phyloP scores from a whole-genome alignment of 2,329 filamentous ascomycete genomes.

The Aspergillaceae sp. region DNA sequence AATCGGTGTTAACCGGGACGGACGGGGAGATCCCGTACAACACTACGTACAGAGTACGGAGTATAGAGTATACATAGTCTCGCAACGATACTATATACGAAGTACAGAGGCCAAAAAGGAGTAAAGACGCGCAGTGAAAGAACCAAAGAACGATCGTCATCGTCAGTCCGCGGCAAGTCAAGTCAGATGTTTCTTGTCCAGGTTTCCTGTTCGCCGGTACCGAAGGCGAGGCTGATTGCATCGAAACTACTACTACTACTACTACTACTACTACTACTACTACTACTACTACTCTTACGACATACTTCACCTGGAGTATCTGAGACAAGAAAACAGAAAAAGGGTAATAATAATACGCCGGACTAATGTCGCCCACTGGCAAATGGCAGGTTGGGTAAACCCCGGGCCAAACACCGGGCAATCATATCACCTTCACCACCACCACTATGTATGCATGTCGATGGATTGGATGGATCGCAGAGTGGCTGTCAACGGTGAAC shows the following conservation, averaged over 20 bases:
- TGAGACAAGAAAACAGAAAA: too few species aligned
- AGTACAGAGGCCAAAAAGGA: not conserved
- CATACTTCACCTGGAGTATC: too few species aligned
- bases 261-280: too few species aligned
- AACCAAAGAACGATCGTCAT: not conserved
- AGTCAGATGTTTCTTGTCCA: too few species aligned
- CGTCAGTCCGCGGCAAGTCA: not conserved
- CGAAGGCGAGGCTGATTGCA: too few species aligned
- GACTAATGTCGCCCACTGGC: too few species aligned
- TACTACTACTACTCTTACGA: too few species aligned
- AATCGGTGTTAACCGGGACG: not conserved
- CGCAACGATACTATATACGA: not conserved
- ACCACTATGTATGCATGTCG: not conserved
- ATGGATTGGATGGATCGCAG: too few species aligned
- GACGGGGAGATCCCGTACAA: conserved; percentile 8
- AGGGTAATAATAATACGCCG: too few species aligned
- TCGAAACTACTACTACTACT: too few species aligned
- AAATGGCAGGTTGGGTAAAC: too few species aligned
- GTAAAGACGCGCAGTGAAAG: not conserved
- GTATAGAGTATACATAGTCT: not conserved
- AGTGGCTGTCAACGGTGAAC: not conserved
- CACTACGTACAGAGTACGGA: not conserved
- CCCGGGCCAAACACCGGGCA: not conserved
- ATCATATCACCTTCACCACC: not conserved
- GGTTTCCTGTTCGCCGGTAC: too few species aligned